Percentiles rank a stretch among this genome's conserved stretches.
phyloP scores from a whole-genome alignment of 1,284 basidiomycete genomes.

The Ganoderma multipileum region DNA sequence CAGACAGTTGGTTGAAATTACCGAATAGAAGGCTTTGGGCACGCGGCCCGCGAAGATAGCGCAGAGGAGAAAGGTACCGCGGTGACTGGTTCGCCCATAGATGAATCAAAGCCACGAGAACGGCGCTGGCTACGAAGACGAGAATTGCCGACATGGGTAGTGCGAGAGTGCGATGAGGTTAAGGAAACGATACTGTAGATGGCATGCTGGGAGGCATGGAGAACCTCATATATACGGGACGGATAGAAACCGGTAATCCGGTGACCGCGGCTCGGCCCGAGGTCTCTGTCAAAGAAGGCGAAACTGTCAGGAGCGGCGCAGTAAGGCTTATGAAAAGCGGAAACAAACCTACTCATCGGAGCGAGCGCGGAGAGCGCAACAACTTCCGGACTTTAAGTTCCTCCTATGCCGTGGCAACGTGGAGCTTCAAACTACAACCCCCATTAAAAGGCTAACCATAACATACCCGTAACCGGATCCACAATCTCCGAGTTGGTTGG shows the following conservation, averaged over 20 bases:
- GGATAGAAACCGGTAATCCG: not conserved
- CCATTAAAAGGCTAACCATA: not conserved
- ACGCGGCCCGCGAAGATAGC: conserved; percentile 57
- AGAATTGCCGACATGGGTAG: not conserved
- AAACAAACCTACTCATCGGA: not conserved
- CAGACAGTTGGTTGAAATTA: conserved; percentile 52
- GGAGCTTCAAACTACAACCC: not conserved
- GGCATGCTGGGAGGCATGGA: not conserved
- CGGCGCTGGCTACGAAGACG: not conserved
- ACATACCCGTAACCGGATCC: not conserved
- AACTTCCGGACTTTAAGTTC: not conserved
- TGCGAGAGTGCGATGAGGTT: not conserved
- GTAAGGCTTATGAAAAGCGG: not conserved
- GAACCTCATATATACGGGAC: not conserved
- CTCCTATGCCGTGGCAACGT: not conserved
- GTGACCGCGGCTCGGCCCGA: not conserved
- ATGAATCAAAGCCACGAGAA: conserved; percentile 1
- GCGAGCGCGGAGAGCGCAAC: not conserved
- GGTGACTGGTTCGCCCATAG: conserved; percentile 11
- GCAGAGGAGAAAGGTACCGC: conserved; percentile 50
- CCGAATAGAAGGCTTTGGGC: conserved; percentile 59
- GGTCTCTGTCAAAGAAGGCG: not conserved
- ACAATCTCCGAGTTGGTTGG: not conserved
- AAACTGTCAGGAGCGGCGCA: not conserved
- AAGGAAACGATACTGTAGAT: not conserved